Evolutionary conservation across 345 rosid species (phyloP).

Genomic region (Gynandropsis gynandra): DNA sequence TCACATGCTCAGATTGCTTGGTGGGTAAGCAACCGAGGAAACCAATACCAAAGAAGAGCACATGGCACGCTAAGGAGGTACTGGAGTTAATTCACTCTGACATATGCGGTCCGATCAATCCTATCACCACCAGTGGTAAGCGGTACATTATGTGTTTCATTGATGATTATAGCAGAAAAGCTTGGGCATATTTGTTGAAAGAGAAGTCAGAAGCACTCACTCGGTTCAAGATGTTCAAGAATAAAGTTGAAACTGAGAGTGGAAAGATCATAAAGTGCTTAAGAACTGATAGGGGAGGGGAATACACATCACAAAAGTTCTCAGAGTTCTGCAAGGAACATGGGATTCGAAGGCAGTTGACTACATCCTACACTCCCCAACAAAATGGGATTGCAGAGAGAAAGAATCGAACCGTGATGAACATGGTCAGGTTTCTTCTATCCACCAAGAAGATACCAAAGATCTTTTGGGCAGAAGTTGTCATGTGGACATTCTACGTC

Average conservation of each 20-base stretch:
- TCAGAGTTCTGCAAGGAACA: no score
- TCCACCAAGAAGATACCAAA: no score
- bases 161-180: neutral
- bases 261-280: neutral
- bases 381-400: neutral
- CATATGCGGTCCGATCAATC: no score
- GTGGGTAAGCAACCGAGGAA: neutral
- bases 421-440: no score
- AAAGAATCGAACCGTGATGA: no score
- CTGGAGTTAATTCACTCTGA: neutral
- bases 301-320: no score
- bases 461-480: slow-evolving; percentile 10
- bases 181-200: slow-evolving; percentile 1
- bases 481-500: neutral
- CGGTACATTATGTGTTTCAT: neutral
- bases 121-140: no score
- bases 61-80: neutral
- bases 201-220: no score
- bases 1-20: neutral
- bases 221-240: no score
- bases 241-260: neutral
- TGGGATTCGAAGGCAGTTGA: neutral
- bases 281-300: neutral
- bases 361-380: neutral
- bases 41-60: neutral